phyloP scores from a whole-genome alignment of 345 rosid genomes.

The Lenwebbia sp. region DNA sequence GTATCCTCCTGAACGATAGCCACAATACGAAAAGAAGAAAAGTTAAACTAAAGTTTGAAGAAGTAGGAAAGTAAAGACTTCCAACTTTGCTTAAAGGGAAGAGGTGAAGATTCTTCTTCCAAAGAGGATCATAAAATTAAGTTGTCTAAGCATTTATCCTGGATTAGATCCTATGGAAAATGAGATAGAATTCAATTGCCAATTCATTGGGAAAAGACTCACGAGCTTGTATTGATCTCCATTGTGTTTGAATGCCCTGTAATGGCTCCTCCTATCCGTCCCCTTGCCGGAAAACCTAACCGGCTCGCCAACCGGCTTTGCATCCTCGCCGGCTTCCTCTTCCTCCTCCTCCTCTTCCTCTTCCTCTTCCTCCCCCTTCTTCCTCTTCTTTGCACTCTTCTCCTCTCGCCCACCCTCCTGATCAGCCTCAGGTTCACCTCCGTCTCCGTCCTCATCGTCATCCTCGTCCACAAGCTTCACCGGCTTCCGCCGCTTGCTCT shows the following conservation, averaged over 20 bases:
- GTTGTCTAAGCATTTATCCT: too few species aligned
- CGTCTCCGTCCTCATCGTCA: slow-evolving; percentile 9
- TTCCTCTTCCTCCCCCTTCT: slow-evolving; percentile 7
- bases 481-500: slow-evolving; percentile 34
- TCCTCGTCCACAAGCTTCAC: slow-evolving; percentile 28
- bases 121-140: too few species aligned
- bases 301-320: slow-evolving; percentile 54
- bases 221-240: slow-evolving; percentile 66
- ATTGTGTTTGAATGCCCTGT: slow-evolving; percentile 47
- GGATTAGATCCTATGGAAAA: too few species aligned
- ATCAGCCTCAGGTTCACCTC: background rate
- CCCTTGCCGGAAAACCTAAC: slow-evolving; percentile 63
- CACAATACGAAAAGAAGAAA: background rate
- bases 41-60: background rate
- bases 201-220: slow-evolving; percentile 10
- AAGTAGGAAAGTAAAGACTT: background rate
- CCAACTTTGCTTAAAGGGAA: background rate
- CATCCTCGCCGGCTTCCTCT: slow-evolving; percentile 57
- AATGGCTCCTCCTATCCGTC: slow-evolving; percentile 49
- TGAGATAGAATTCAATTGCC: too few species aligned
- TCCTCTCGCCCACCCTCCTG: slow-evolving; percentile 38
- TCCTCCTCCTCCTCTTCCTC: slow-evolving; percentile 30
- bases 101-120: too few species aligned
- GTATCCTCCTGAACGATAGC: slow-evolving; percentile 62
- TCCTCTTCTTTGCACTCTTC: slow-evolving; percentile 36